Conservation (phyloP, 2,329 filamentous ascomycete species). For the Didymella keratinophila region DNA sequence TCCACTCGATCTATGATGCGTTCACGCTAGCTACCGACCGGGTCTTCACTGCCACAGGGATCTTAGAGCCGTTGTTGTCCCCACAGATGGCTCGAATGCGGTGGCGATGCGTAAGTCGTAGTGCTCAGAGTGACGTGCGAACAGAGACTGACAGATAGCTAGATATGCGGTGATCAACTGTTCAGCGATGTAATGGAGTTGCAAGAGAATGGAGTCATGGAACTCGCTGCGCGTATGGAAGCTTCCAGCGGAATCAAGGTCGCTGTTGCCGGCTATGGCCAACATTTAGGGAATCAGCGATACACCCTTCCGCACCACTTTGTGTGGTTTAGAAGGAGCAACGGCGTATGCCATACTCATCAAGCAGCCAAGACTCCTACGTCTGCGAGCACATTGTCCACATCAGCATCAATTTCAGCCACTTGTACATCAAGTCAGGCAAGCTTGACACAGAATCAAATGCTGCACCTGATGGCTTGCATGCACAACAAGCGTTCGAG, state of each 20-base stretch:
- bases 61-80: not conserved
- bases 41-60: not conserved
- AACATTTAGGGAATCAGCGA: not conserved
- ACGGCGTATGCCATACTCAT: not conserved
- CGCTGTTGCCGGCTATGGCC: not conserved
- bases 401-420: not conserved
- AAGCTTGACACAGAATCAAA: not conserved
- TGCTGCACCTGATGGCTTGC: not conserved
- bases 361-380: not conserved
- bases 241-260: not conserved
- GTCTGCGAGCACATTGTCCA: not conserved
- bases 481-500: not conserved
- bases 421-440: not conserved
- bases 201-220: not conserved
- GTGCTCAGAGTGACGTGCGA: fast-evolving
- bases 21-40: not conserved
- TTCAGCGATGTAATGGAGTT: not conserved
- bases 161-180: not conserved
- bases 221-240: not conserved
- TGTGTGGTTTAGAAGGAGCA: not conserved
- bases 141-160: not conserved
- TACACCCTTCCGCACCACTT: not conserved
- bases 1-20: not conserved
- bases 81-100: not conserved
- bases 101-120: not conserved